phyloP scores from a whole-genome alignment of 2,329 filamentous ascomycete species.

The Pseudogymnoascus verrucosus region DNA sequence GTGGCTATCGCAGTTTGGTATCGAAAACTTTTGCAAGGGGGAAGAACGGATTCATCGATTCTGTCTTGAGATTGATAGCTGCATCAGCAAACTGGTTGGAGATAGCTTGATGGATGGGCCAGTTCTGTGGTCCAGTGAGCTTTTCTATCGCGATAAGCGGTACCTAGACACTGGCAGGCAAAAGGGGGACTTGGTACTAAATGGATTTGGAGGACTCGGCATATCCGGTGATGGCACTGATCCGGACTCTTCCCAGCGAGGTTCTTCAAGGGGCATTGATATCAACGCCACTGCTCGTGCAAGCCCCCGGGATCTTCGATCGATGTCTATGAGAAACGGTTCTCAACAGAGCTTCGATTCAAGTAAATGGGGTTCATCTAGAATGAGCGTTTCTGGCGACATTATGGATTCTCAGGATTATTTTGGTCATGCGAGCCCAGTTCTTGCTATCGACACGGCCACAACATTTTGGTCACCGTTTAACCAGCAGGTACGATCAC shows the following conservation, averaged over 20 bases:
- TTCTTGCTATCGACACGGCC: conserved; percentile 64
- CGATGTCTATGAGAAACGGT: conserved; percentile 50
- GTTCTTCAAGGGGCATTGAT: conserved; percentile 34
- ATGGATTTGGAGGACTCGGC: conserved; percentile 38
- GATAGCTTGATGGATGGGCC: conserved; percentile 78
- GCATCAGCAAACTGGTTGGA: conserved; percentile 76
- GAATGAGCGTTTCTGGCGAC: conserved; percentile 52
- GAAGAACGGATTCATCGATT: conserved; percentile 94
- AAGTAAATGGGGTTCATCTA: conserved; percentile 52
- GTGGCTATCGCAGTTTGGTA: conserved; percentile 73
- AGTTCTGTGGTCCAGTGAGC: conserved; percentile 83
- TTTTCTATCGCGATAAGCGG: conserved; percentile 72
- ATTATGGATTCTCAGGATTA: conserved; percentile 63
- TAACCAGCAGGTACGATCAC: conserved; percentile 55
- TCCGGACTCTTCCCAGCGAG: conserved; percentile 19
- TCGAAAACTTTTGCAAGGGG: conserved; percentile 90
- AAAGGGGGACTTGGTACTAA: conserved; percentile 41
- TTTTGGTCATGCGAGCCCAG: conserved; percentile 59
- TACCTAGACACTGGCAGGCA: conserved; percentile 39
- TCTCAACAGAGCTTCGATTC: conserved; percentile 67
- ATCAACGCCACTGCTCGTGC: conserved; percentile 38
- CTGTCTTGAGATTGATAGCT: conserved; percentile 80
- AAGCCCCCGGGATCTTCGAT: conserved; percentile 48
- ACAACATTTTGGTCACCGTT: conserved; percentile 89
- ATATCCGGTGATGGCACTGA: conserved; percentile 37